Evolutionary conservation across 2,329 filamentous ascomycete species (phyloP), one percentile per base, ranked within the genome.

Genomic region (Penicillium psychrosexuale): DNA sequence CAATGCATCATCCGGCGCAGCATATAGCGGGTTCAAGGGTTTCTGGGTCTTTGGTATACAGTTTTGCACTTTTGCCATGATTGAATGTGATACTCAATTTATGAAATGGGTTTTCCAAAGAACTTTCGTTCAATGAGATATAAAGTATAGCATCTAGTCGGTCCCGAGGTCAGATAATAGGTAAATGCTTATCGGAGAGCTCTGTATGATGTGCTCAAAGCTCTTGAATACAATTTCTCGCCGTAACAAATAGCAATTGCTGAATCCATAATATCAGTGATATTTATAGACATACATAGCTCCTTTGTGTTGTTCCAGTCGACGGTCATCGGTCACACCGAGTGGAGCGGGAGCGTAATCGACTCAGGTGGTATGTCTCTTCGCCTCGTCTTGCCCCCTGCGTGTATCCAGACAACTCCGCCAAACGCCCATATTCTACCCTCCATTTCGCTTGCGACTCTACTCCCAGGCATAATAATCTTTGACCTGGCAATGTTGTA

Each of bases 401-500:
- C 58, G 47, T 49, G 37, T 48, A 45, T 45, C 34, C 48, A 53
- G 51, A 42, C 49, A 47, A 46, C 40, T 33, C 22, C n/a, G 22
- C 48, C 17, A 43, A 40, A 37, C 46, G 43, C 19, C 27, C 17
- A 27, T 22, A 24, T 34, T 46, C 28, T 40, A 40, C 37, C 8
- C 11, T 42, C 12, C 15, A 17, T 42, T 19, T 19, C 19, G 24
- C 40, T 38, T 38, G n/a, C 28, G 15, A 44, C 43, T 40, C 22
- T 9, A 15, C 42, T 43, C 19, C 36, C 17, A 37, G 19, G 12
- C 13, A 33, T 19, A 45, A 47, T 28, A 17, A 27, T 30, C 11
- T 46, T 42, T 15, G 42, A 52, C 3, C 58, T 57, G 63, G 69
- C 65, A 66, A 74, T 74, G 72, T 65, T 73, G 62, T 72, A 68